These are phyloP conservation scores for Polytrichum formosum DNA, from an alignment of 225 moss, liverwort and hornwort genomes.

Conservation along the genomic window DNA sequence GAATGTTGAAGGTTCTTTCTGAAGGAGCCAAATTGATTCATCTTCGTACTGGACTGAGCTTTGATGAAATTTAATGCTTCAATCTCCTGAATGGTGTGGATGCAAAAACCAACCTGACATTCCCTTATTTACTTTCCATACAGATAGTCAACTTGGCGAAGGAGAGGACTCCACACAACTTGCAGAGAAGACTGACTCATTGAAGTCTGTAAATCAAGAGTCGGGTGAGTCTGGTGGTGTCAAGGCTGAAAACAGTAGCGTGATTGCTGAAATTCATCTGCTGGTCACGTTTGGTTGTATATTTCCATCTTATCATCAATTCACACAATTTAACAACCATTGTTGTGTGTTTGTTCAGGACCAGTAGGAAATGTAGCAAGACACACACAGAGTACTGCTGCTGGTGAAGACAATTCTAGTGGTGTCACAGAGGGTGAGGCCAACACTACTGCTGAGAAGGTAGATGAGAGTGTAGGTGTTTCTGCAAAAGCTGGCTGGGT, in stretches of 20 bases:
- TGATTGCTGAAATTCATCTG: no score
- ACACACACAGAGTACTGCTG: conserved; percentile 40
- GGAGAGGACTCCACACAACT: conserved; percentile 22
- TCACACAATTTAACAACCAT: no score
- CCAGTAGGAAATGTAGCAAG: conserved; percentile 26
- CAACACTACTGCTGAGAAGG: conserved; percentile 59
- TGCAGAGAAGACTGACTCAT: conserved; percentile 28
- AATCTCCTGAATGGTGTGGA: no score
- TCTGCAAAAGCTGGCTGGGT: conserved; percentile 79
- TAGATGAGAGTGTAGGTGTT: conserved; percentile 49
- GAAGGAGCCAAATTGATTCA: no score
- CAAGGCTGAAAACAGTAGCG: conserved; percentile 23
- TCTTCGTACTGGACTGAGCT: no score
- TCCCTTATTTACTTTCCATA: not conserved
- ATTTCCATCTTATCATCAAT: not conserved
- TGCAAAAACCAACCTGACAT: not conserved
- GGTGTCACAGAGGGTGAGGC: conserved; percentile 77
- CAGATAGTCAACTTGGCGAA: conserved; percentile 14
- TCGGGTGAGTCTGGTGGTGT: conserved; percentile 17
- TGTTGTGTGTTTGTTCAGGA: conserved; percentile 15
- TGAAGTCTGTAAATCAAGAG: conserved; percentile 47
- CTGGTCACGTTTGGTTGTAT: not conserved
- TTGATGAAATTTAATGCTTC: no score
- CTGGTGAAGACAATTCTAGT: conserved; percentile 79
- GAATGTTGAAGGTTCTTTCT: no score